A percentile compares a stretch with the other conserved stretches of the same genome.
Conservation (phyloP, 345 rosid genomes). For the Streptanthus diversifolius region DNA sequence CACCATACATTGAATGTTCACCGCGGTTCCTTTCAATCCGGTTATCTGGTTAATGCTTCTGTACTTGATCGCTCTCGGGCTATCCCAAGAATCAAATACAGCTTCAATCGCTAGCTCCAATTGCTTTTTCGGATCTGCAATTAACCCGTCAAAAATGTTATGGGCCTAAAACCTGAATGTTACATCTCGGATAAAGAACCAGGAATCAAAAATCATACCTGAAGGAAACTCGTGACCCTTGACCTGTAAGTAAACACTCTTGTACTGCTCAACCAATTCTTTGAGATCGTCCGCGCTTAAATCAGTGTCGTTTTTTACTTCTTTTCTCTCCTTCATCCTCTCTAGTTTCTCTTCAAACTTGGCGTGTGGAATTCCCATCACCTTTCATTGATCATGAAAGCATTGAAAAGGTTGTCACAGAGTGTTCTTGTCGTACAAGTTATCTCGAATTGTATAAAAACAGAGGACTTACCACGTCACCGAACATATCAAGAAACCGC, state of each 20-base stretch:
- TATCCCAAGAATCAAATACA: constrained; percentile 94
- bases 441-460: not conserved
- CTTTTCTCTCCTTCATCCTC: constrained; percentile 58
- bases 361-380: constrained; percentile 81
- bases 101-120: constrained; percentile 64
- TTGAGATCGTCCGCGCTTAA: constrained; percentile 73
- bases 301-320: constrained; percentile 65
- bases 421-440: not conserved
- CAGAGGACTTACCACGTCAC: constrained; percentile 70
- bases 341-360: constrained; percentile 77
- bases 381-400: constrained; percentile 42
- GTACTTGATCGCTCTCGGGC: constrained; percentile 76
- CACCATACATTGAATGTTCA: constrained; percentile 92
- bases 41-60: constrained; percentile 84
- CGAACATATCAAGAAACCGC: constrained; percentile 95
- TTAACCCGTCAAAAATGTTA: not conserved
- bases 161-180: not conserved
- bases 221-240: constrained; percentile 77
- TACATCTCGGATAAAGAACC: not conserved
- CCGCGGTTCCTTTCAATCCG: constrained; percentile 88
- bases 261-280: constrained; percentile 79
- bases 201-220: constrained; percentile 39
- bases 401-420: not conserved
- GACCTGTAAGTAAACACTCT: constrained; percentile 58
- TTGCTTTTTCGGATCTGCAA: constrained; percentile 72